phyloP scores from a whole-genome alignment of 345 rosid species.

The Citrus trifoliata region DNA sequence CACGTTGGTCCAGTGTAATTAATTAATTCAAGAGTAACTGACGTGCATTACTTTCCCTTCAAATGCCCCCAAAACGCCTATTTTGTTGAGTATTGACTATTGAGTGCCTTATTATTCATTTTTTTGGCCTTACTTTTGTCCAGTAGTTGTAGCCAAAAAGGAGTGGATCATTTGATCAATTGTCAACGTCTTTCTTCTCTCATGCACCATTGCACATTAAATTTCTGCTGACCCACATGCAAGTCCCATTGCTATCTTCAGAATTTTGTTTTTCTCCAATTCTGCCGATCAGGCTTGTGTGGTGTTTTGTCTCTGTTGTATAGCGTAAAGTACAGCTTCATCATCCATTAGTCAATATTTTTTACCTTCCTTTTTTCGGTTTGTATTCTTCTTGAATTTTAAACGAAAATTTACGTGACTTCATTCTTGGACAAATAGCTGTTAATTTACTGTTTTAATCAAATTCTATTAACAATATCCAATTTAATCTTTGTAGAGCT shows the following conservation, averaged over 20 bases:
- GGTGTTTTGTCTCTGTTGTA: not conserved
- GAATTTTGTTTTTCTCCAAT: not conserved
- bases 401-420: not conserved
- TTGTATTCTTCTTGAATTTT: not conserved
- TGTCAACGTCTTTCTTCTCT: not conserved
- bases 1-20: not conserved
- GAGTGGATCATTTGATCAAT: not conserved
- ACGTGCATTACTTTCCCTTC: not conserved
- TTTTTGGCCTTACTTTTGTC: not conserved
- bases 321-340: not conserved
- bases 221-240: not conserved
- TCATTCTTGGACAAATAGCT: not conserved
- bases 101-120: not conserved
- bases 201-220: not conserved
- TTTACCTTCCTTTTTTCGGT: not conserved
- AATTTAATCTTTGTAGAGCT: no score
- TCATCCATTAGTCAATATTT: not conserved
- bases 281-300: not conserved
- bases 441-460: not conserved
- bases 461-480: no score
- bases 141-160: not conserved
- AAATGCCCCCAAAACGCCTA: not conserved
- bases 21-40: not conserved
- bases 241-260: not conserved
- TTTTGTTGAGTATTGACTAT: not conserved